Evolutionary conservation across 208 protist species (phyloP).

Genomic region (Vickermania ingenoplastis): DNA sequence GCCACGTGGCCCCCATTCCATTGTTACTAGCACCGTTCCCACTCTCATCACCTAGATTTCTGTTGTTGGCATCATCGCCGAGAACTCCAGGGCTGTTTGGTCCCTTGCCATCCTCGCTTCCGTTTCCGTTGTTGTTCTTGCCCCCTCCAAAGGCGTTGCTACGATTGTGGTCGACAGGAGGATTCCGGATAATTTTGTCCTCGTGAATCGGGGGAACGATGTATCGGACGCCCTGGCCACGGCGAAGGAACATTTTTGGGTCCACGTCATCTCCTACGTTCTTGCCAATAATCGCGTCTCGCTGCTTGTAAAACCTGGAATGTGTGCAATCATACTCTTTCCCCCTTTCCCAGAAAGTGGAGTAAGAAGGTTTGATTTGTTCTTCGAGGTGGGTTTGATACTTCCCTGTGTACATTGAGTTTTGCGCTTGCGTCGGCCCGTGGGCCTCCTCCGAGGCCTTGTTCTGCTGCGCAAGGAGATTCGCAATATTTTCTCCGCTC

Average conservation of each 20-base stretch:
- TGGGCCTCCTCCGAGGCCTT: constrained; percentile 2
- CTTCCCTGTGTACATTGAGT: constrained; percentile 41
- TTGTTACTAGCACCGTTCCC: not conserved
- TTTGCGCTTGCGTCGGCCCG: not conserved
- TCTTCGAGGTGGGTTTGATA: constrained; percentile 63
- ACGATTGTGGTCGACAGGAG: constrained; percentile 23
- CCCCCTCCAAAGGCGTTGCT: constrained; percentile 8
- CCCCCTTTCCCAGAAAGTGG: constrained; percentile 70
- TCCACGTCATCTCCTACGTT: constrained; percentile 59
- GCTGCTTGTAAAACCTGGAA: constrained; percentile 70
- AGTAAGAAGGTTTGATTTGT: constrained; percentile 63
- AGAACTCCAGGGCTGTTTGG: not conserved
- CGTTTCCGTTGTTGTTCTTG: not conserved
- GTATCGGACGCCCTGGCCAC: constrained; percentile 47
- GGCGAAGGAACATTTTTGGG: constrained; percentile 63
- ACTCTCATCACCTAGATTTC: not conserved
- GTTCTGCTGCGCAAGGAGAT: constrained; percentile 23
- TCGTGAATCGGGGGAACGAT: constrained; percentile 48
- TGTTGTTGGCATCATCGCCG: not conserved
- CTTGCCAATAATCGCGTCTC: constrained; percentile 68
- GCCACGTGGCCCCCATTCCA: not conserved
- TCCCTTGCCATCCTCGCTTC: constrained; percentile 3
- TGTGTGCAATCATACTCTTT: constrained; percentile 83
- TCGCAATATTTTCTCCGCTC: constrained; percentile 59
- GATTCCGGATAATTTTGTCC: constrained; percentile 63